phyloP scores from a whole-genome alignment of 2,329 filamentous ascomycete species.

The Knoxdaviesia proteae region DNA sequence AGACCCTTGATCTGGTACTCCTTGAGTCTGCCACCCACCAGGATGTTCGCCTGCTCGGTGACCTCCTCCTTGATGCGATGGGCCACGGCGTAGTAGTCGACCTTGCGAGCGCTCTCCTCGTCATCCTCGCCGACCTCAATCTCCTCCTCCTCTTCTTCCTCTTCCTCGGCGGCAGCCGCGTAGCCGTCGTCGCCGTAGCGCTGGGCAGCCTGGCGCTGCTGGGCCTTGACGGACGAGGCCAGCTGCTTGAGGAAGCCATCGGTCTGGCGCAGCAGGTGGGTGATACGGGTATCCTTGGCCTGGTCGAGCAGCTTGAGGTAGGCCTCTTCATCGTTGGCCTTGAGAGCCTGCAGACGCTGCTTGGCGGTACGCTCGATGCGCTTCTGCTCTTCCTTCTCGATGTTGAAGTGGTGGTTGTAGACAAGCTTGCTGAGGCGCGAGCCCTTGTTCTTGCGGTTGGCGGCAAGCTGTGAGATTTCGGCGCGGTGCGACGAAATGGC shows the following conservation, averaged over 20 bases:
- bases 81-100: slow-evolving; percentile 97
- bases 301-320: slow-evolving; percentile 96
- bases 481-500: slow-evolving; percentile 66
- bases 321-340: slow-evolving; percentile 97
- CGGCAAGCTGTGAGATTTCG: slow-evolving; percentile 51
- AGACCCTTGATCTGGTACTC: slow-evolving; percentile 97
- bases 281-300: slow-evolving; percentile 98
- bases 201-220: slow-evolving; percentile 68
- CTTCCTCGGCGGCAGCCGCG: slow-evolving; percentile 26
- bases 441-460: slow-evolving; percentile 49
- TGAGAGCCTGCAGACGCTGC: slow-evolving; percentile 95
- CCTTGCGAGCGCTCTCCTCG: slow-evolving; percentile 54
- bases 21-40: slow-evolving; percentile 83
- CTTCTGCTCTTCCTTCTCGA: slow-evolving; percentile 98
- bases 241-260: slow-evolving; percentile 95
- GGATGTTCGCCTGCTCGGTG: slow-evolving; percentile 57
- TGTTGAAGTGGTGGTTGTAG: slow-evolving; percentile 76
- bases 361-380: slow-evolving; percentile 93
- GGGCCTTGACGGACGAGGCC: slow-evolving; percentile 79
- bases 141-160: slow-evolving; percentile 43
- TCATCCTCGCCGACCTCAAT: slow-evolving; percentile 48
- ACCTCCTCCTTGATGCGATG: slow-evolving; percentile 92
- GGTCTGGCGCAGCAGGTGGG: slow-evolving; percentile 87
- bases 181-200: slow-evolving; percentile 59
- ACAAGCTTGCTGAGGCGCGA: slow-evolving; percentile 81